Evolutionary conservation across 1,284 basidiomycete genomes (phyloP), one percentile per base, ranked within the genome.

Genomic region (Hymenochaete sp.): DNA sequence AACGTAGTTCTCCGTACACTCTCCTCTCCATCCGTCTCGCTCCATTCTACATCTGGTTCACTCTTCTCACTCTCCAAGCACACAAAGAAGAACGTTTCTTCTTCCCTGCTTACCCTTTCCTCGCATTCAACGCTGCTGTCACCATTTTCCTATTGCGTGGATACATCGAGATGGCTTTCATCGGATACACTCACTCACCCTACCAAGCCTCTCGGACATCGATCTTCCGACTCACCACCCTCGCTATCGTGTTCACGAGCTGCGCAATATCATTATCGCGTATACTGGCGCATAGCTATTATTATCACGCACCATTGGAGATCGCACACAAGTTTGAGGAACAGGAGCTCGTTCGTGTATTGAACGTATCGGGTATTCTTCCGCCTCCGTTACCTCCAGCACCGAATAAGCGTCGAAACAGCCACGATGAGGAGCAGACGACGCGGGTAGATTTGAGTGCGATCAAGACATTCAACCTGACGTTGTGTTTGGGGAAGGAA

Each of bases 81-180:
- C 96, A 98, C 67, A 98, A 98, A 67, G 96, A 99, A 64, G 96
- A 98, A 62, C 74, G 96, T 19, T 98, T 99, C 69, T 87, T 98
- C 82, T 98, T 83, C 64, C 95, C 96, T 1, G 83, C 80, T 1
- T 98, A 97, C 64, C 84, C 92, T 0, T 66, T 98, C 36, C 66
- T 98, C 43, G 91, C 89, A 61, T 89, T 98, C 67, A 98, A 98
- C 62, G 95, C 92, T 1, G 91, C 91, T 2, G 82, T 93, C 21
- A 71, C 81, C 26, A 55, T 96, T 21, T 93, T 86, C 65, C 71
- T 97, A 26, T 56, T 86, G 11, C 75, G 89, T 52, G 90, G 90
- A 13, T 93, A 86, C 88, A 61, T 88, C 53, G 92, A 96, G 67
- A 69, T 67, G n/a, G 62, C 67, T 1, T 96, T 78, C 57, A 72